phyloP scores from a whole-genome alignment of 2,329 filamentous ascomycete genomes.

The Cytospora paraplurivora region DNA sequence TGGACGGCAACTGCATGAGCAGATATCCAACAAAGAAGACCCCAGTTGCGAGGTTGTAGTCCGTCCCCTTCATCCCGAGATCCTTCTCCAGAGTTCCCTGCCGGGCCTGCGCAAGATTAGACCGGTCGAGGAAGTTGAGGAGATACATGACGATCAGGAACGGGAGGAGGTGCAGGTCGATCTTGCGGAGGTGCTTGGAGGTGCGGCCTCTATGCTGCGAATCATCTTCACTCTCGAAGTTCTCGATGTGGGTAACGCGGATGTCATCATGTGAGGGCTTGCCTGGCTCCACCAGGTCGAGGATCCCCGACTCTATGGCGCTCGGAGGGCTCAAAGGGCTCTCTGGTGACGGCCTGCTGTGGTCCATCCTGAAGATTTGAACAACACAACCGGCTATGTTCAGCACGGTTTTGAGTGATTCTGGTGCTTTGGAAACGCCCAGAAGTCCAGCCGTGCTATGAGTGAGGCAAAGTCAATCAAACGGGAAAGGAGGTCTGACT shows the following conservation, averaged over 20 bases:
- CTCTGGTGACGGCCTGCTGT: neutral
- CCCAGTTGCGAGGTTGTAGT: conserved; percentile 58
- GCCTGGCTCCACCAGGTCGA: neutral
- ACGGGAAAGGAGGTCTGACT: no score
- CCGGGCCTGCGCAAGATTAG: conserved; percentile 56
- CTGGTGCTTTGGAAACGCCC: no score
- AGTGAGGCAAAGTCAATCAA: no score
- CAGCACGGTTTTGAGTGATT: no score
- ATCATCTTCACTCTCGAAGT: conserved; percentile 25
- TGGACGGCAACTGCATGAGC: conserved; percentile 64
- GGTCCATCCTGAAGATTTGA: neutral
- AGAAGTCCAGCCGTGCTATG: no score
- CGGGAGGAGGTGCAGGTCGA: conserved; percentile 55
- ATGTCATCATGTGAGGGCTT: conserved; percentile 14
- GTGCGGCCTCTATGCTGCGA: conserved; percentile 19
- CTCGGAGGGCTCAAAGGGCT: neutral
- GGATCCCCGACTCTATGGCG: neutral
- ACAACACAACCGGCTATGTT: no score
- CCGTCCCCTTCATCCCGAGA: conserved; percentile 55
- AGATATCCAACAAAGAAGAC: conserved; percentile 63
- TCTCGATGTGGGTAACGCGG: neutral
- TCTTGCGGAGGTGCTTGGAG: conserved; percentile 47
- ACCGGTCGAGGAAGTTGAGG: conserved; percentile 56
- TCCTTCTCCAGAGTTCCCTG: conserved; percentile 56
- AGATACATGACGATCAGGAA: conserved; percentile 58